Conservation (phyloP, 2,329 filamentous ascomycete species). For the Neofusicoccum sp. region DNA sequence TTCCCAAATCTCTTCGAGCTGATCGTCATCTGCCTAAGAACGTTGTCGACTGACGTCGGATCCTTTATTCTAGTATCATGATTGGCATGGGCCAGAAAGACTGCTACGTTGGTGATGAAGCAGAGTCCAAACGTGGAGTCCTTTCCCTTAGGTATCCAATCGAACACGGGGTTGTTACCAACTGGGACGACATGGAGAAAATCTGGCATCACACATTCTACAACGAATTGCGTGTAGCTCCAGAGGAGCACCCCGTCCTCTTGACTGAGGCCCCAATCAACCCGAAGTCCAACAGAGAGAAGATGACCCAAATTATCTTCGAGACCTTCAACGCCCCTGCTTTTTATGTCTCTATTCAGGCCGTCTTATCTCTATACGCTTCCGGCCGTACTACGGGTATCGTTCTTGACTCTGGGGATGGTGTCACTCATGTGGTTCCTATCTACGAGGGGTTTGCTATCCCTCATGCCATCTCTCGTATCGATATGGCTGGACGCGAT, state of each 20-base stretch:
- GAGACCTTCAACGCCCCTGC: slow-evolving; percentile 94
- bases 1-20: too few relatives aligned
- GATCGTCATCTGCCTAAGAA: too few relatives aligned
- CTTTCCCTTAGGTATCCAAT: too few relatives aligned
- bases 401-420: slow-evolving; percentile 97
- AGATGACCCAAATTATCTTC: slow-evolving; percentile 99
- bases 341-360: slow-evolving; percentile 97
- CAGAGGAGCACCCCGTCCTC: slow-evolving; percentile 91
- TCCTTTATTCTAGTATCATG: too few relatives aligned
- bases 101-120: too few relatives aligned
- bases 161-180: slow-evolving; percentile 99
- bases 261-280: slow-evolving; percentile 98
- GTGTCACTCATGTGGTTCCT: slow-evolving; percentile 97
- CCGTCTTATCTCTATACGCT: slow-evolving; percentile 91
- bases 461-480: slow-evolving; percentile 89
- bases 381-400: slow-evolving; percentile 84
- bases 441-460: slow-evolving; percentile 98
- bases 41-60: too few relatives aligned
- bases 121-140: too few relatives aligned
- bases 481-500: slow-evolving; percentile 94
- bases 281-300: slow-evolving; percentile 90
- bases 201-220: slow-evolving; percentile 99
- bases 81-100: too few relatives aligned
- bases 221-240: slow-evolving; percentile 93
- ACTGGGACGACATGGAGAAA: slow-evolving; percentile 99